Conservation (phyloP, 1,284 basidiomycete genomes). For the Ganoderma leucocontextum region DNA sequence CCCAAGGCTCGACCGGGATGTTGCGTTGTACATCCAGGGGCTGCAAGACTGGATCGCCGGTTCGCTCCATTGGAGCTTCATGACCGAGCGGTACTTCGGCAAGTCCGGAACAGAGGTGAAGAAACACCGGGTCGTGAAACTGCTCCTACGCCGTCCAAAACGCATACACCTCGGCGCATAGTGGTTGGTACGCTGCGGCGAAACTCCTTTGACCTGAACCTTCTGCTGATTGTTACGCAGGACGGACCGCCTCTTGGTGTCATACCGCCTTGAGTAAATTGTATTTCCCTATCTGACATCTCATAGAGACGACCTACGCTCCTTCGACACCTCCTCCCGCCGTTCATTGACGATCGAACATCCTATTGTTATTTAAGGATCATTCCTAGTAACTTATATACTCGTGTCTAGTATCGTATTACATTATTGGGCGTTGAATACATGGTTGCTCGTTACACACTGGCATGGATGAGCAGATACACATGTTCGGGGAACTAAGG, state of each 20-base stretch:
- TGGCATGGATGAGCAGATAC: neutral
- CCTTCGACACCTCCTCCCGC: neutral
- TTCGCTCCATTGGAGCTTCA: slow-evolving; percentile 48
- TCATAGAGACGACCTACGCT: neutral
- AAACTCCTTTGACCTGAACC: neutral
- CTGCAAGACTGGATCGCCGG: slow-evolving; percentile 47
- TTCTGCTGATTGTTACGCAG: neutral
- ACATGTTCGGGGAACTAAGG: neutral
- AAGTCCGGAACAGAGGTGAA: slow-evolving; percentile 40
- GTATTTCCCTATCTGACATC: neutral
- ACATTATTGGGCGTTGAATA: neutral
- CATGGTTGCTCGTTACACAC: neutral
- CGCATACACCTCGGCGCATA: neutral
- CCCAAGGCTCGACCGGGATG: slow-evolving; percentile 40
- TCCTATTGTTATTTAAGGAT: neutral
- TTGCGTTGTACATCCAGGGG: slow-evolving; percentile 44
- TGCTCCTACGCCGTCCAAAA: slow-evolving; percentile 31
- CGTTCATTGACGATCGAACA: slow-evolving; percentile 2
- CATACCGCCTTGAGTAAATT: neutral
- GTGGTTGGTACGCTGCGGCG: neutral
- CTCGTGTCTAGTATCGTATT: neutral
- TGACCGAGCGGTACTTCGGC: slow-evolving; percentile 48
- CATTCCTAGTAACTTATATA: slow-evolving; percentile 6
- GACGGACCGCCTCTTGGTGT: neutral
- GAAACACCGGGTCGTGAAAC: slow-evolving; percentile 40